A percentile compares a stretch with the other conserved stretches of the same genome.
These are phyloP conservation scores for Arthromyces matolae DNA, from an alignment of 768 basidiomycete species.

Conservation along the genomic window DNA sequence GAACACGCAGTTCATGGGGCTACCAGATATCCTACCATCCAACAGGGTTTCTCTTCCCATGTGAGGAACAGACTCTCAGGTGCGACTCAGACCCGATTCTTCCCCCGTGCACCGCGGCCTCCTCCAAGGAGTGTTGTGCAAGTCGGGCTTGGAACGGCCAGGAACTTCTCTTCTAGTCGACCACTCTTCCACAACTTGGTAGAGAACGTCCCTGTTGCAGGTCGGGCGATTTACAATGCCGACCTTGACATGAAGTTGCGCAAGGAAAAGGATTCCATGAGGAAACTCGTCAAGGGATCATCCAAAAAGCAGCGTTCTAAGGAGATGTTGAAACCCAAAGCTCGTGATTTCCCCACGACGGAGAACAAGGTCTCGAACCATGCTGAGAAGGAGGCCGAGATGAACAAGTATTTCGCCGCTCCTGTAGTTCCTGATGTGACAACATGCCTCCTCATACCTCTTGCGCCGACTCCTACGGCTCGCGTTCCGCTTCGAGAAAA, in stretches of 20 bases:
- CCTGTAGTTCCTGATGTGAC: slow-evolving; percentile 38
- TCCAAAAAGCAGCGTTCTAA: slow-evolving; percentile 23
- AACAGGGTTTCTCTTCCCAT: slow-evolving; percentile 54
- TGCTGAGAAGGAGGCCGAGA: slow-evolving; percentile 24
- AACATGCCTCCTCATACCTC: slow-evolving; percentile 70
- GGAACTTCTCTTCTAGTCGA: slow-evolving; percentile 70
- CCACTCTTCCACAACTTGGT: slow-evolving; percentile 79
- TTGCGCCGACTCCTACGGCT: slow-evolving; percentile 68
- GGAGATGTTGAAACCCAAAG: slow-evolving; percentile 32
- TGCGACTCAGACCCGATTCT: slow-evolving; percentile 42
- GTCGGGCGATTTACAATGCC: slow-evolving; percentile 69
- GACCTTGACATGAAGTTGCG: slow-evolving; percentile 61
- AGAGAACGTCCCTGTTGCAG: slow-evolving; percentile 75
- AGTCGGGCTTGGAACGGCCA: slow-evolving; percentile 71
- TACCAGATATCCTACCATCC: slow-evolving; percentile 41
- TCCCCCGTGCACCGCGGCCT: slow-evolving; percentile 52
- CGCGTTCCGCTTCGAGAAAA: slow-evolving; percentile 54
- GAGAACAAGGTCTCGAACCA: slow-evolving; percentile 10
- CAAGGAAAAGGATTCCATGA: slow-evolving; percentile 36
- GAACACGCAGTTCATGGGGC: slow-evolving; percentile 24
- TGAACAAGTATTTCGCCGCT: slow-evolving; percentile 62
- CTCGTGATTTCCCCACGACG: slow-evolving; percentile 14
- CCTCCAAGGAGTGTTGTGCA: slow-evolving; percentile 52
- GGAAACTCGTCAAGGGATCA: slow-evolving; percentile 21
- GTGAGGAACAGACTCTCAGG: slow-evolving; percentile 48